Evolutionary conservation across 2,329 filamentous ascomycete genomes (phyloP), one percentile per base, ranked within the genome.

Genomic region (Macroventuria anomochaeta): DNA sequence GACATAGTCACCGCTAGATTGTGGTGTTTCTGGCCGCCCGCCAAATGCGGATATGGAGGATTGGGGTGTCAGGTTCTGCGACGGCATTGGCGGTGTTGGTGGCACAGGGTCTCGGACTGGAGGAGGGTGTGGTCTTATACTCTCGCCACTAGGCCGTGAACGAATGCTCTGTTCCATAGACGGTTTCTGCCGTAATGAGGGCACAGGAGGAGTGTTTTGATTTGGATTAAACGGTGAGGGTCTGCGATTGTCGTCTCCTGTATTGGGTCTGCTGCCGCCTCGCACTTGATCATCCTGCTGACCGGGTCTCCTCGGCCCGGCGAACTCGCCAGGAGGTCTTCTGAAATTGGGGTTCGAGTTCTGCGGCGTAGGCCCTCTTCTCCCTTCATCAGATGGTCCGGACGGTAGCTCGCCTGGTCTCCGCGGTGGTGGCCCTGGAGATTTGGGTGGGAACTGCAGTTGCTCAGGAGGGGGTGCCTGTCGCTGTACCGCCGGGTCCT

Each of bases 41-140:
- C 55, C 62, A 37, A 77, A 63, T 32, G 77, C 76, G 4, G 74
- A 71, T 18, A 64, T 64, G 1, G 76, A 76, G 11, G 75, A 74
- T 42, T 77, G 71, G 3, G 76, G 75, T 6, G 73, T 77, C 44
- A 76, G 58, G 26, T 75, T 70, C 42, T 74, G 61, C 20, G 75
- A 65, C 29, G 65, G 54, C 20, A 65, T 57, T 23, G 68, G 62
- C 10, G 62, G 61, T n/a, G 59, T 59, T 29, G 61, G 62, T 41
- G 68, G 63, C 11, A 72, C 58, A 49, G 68, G 62, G 42, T 72
- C 72, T 46, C 69, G 62, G 46, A 63, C 67, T 41, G 68, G 68
- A 26, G 61, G 60, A 13, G 65, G 63, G 12, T 70, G 68, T 54
- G 69, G 65, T 31, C 66, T 61, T 60, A 73, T 67, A 29, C 72